Evolutionary conservation across 2,329 filamentous ascomycete genomes (phyloP).

Genomic region (Colletotrichum chlorophyti): DNA sequence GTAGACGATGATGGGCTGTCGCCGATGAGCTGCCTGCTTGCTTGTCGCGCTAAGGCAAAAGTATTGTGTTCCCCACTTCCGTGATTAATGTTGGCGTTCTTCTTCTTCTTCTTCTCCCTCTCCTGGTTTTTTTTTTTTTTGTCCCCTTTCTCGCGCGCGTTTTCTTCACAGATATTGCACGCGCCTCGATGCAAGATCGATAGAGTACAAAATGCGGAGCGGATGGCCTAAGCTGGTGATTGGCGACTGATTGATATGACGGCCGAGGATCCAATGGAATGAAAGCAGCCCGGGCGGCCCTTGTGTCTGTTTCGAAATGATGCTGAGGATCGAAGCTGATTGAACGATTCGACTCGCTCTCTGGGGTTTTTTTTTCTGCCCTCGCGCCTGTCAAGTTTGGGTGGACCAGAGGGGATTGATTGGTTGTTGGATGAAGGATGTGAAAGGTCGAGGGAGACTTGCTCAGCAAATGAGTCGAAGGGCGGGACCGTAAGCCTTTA

Average conservation of each 20-base stretch:
- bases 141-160: conserved; percentile 2
- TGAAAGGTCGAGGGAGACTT: conserved; percentile 50
- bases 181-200: conserved; percentile 24
- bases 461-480: conserved; percentile 61
- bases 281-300: conserved; percentile 11
- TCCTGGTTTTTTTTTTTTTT: background rate
- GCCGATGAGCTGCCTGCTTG: background rate
- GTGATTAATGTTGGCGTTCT: background rate
- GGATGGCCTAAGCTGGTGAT: conserved; percentile 16
- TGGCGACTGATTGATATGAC: conserved; percentile 24
- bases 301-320: conserved; percentile 23
- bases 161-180: conserved; percentile 16
- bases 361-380: conserved; percentile 26
- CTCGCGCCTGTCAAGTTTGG: conserved; percentile 32
- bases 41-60: background rate
- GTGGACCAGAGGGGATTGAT: conserved; percentile 53
- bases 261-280: conserved; percentile 18
- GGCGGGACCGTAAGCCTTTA: conserved; percentile 49
- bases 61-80: background rate
- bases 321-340: conserved; percentile 37
- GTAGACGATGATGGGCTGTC: background rate
- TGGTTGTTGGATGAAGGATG: conserved; percentile 54
- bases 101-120: background rate
- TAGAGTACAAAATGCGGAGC: conserved; percentile 25
- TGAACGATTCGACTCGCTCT: conserved; percentile 33